phyloP scores from a whole-genome alignment of 2,329 filamentous ascomycete species.

The Fusarium piperis region DNA sequence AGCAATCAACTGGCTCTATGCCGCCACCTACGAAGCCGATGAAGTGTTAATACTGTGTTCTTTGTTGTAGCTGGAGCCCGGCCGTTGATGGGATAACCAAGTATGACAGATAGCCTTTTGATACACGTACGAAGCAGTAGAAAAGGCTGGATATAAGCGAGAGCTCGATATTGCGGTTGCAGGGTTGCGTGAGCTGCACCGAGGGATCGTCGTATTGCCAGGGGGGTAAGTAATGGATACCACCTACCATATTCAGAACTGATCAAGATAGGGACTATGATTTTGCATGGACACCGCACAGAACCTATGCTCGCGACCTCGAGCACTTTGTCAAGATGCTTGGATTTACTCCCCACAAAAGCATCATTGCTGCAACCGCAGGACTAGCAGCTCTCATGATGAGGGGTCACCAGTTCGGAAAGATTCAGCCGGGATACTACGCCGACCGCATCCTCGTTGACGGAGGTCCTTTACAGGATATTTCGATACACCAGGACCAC shows the following conservation, averaged over 20 bases:
- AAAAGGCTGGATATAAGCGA: slow-evolving; percentile 14
- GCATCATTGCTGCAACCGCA: not conserved
- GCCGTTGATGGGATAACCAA: too few species aligned
- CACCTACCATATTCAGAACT: not conserved
- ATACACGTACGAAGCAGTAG: slow-evolving; percentile 8
- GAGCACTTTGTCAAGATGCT: slow-evolving; percentile 29
- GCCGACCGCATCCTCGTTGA: not conserved
- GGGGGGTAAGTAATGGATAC: slow-evolving; percentile 5
- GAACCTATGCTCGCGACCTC: slow-evolving; percentile 20
- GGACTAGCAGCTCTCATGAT: not conserved
- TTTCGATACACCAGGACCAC: not conserved
- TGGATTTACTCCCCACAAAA: not conserved
- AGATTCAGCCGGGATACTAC: not conserved
- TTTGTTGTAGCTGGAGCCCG: too few species aligned
- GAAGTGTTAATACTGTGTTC: too few species aligned
- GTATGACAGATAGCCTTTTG: too few species aligned
- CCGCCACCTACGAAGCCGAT: slow-evolving; percentile 21
- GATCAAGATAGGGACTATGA: slow-evolving; percentile 8
- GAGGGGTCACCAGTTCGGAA: not conserved
- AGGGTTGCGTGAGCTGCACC: slow-evolving; percentile 21
- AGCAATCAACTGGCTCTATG: slow-evolving; percentile 22
- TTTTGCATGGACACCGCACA: slow-evolving; percentile 20
- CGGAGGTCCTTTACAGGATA: not conserved
- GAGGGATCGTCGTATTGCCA: slow-evolving; percentile 21
- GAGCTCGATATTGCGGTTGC: slow-evolving; percentile 15